phyloP scores from a whole-genome alignment of 1,284 basidiomycete species.

The Sphagnurus paluster region DNA sequence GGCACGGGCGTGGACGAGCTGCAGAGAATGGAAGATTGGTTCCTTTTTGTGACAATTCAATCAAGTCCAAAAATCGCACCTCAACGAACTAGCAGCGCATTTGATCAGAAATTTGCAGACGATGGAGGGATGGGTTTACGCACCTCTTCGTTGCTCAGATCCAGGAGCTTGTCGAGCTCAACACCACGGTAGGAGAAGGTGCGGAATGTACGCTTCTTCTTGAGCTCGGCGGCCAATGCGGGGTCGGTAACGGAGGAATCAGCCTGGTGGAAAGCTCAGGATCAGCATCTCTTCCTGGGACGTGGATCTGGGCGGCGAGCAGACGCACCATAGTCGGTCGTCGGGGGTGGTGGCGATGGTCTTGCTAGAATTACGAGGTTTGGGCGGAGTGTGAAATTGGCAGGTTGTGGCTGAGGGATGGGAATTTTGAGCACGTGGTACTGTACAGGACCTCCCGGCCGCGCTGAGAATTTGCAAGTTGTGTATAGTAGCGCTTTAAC shows the following conservation, averaged over 20 bases:
- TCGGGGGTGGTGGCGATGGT: slow-evolving; percentile 26
- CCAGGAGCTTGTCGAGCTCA: slow-evolving; percentile 96
- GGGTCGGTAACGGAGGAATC: slow-evolving; percentile 84
- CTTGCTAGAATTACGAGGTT: slow-evolving; percentile 18
- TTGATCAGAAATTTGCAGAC: slow-evolving; percentile 10
- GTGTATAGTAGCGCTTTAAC: slow-evolving; percentile 16
- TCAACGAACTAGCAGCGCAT: slow-evolving; percentile 65
- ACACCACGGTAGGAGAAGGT: slow-evolving; percentile 99
- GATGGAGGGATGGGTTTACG: slow-evolving; percentile 23
- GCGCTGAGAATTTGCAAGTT: slow-evolving; percentile 17
- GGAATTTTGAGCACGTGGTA: slow-evolving; percentile 41
- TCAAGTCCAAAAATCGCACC: slow-evolving; percentile 40
- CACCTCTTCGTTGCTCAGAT: slow-evolving; percentile 94
- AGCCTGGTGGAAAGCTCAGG: slow-evolving; percentile 48
- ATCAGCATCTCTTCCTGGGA: slow-evolving; percentile 9
- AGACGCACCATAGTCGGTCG: slow-evolving; percentile 58
- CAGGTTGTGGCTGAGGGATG: slow-evolving; percentile 37
- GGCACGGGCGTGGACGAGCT: slow-evolving; percentile 98
- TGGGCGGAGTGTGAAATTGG: slow-evolving; percentile 44
- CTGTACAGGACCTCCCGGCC: slow-evolving; percentile 53
- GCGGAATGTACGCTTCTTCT: slow-evolving; percentile 98
- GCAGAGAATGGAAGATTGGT: slow-evolving; percentile 15
- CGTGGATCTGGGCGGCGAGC: slow-evolving; percentile 3
- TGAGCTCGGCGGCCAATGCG: slow-evolving; percentile 87
- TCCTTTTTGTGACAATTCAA: slow-evolving; percentile 9